Evolutionary conservation across 257 asterid genomes (phyloP).

Genomic region (Datura wrightii): DNA sequence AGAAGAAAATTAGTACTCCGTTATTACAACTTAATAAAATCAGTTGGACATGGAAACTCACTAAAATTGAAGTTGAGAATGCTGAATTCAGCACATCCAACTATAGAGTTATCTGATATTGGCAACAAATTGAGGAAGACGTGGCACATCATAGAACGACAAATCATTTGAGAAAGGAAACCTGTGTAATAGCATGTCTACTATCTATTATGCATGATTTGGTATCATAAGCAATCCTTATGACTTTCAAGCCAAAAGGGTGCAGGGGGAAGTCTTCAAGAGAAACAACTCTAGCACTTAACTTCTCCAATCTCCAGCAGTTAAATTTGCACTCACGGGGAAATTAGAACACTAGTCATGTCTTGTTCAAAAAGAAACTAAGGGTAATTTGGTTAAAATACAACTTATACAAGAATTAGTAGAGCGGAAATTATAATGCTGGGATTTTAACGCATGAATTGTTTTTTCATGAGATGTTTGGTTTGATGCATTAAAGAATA

Average conservation of each 20-base stretch:
- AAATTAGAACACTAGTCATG: background rate
- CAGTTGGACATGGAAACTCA: background rate
- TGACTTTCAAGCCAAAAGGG: background rate
- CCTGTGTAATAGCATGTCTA: background rate
- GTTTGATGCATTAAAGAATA: background rate
- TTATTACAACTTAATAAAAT: background rate
- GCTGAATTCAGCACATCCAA: background rate
- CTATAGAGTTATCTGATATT: background rate
- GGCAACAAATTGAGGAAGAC: constrained; percentile 13
- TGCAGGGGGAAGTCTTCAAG: background rate
- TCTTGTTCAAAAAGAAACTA: background rate
- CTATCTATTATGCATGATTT: background rate
- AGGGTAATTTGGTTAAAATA: background rate
- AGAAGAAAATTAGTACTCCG: constrained; percentile 3
- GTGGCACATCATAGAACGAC: background rate
- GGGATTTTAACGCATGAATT: background rate
- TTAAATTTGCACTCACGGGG: background rate
- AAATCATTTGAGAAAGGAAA: background rate
- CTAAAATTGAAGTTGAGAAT: background rate
- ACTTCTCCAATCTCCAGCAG: background rate
- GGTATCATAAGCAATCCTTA: background rate
- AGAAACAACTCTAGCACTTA: background rate
- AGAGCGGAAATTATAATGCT: background rate
- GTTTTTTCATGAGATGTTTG: background rate
- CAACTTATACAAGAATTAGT: background rate